Conservation (phyloP, 257 asterid species). For the Solanum neorickii region DNA sequence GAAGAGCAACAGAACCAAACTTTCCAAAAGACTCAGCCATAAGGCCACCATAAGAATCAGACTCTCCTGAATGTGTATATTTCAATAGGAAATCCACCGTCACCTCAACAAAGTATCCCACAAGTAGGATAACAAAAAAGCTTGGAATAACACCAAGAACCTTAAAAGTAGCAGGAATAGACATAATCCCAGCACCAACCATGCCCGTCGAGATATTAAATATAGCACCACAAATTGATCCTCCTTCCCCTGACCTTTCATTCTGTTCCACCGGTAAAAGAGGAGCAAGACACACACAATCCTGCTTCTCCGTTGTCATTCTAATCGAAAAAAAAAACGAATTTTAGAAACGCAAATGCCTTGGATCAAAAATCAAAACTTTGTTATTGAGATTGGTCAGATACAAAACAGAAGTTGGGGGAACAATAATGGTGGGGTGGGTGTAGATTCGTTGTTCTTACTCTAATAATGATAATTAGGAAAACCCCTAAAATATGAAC, state of each 20-base stretch:
- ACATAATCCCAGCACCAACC: constrained; percentile 98
- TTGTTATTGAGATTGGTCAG: too few relatives aligned
- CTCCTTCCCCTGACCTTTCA: constrained; percentile 36
- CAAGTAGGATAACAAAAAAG: constrained; percentile 43
- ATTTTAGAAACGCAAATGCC: not conserved
- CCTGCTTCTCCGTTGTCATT: constrained; percentile 25
- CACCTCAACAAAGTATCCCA: constrained; percentile 78
- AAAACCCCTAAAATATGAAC: not conserved
- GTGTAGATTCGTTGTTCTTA: not conserved
- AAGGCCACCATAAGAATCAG: constrained; percentile 67
- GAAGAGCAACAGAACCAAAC: constrained; percentile 73
- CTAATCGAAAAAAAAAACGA: not conserved
- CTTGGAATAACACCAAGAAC: constrained; percentile 85
- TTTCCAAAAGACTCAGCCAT: constrained; percentile 96
- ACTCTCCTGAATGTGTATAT: constrained; percentile 49
- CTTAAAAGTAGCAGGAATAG: constrained; percentile 84
- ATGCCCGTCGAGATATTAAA: constrained; percentile 86
- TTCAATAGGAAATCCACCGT: constrained; percentile 84
- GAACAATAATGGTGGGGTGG: not conserved
- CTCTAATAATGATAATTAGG: not conserved
- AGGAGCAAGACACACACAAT: constrained; percentile 31
- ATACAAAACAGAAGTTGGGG: not conserved
- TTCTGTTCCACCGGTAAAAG: constrained; percentile 30
- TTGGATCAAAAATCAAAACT: too few relatives aligned
- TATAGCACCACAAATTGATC: constrained; percentile 67